Percentiles rank a stretch among this genome's conserved stretches.
Evolutionary conservation across 192 early-diverging fungal species (phyloP).

Genomic region (Allomyces javanicus): DNA sequence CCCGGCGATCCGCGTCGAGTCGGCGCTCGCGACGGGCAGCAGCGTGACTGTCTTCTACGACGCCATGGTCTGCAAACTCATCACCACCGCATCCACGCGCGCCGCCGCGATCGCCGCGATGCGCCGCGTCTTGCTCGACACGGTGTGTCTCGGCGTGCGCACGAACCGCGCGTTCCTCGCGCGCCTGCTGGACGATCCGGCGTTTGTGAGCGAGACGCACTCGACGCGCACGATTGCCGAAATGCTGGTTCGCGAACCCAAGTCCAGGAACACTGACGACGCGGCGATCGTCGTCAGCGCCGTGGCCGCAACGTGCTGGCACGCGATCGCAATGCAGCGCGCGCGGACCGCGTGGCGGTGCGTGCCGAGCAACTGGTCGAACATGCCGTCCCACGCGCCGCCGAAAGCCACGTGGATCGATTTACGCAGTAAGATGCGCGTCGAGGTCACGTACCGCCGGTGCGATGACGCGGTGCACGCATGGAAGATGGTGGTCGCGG

Average conservation of each 20-base stretch:
- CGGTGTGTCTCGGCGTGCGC: constrained; percentile 28
- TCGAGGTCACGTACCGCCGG: too few relatives aligned
- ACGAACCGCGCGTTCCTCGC: constrained; percentile 36
- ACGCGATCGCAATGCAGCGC: not conserved
- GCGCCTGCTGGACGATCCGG: constrained; percentile 22
- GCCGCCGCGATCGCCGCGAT: constrained; percentile 23
- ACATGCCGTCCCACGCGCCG: not conserved
- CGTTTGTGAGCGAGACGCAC: constrained; percentile 23
- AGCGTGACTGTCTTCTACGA: constrained; percentile 37
- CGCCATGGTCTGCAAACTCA: constrained; percentile 40
- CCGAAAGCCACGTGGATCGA: not conserved
- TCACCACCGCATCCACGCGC: constrained; percentile 34
- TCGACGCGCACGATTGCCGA: constrained; percentile 25
- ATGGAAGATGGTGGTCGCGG: too few relatives aligned
- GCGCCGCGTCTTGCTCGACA: constrained; percentile 17
- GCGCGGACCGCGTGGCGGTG: not conserved
- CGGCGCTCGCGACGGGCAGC: constrained; percentile 9
- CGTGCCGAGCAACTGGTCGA: not conserved
- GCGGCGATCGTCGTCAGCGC: not conserved
- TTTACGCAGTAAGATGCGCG: not conserved
- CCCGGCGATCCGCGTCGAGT: constrained; percentile 1
- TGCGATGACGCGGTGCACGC: too few relatives aligned
- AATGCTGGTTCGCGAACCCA: not conserved
- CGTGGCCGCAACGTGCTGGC: not conserved
- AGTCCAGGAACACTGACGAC: not conserved